Percentiles rank a stretch among this genome's conserved stretches.
These are phyloP conservation scores for Diaporthe ilicicola DNA, from an alignment of 2,329 filamentous ascomycete genomes.

Conservation along the genomic window DNA sequence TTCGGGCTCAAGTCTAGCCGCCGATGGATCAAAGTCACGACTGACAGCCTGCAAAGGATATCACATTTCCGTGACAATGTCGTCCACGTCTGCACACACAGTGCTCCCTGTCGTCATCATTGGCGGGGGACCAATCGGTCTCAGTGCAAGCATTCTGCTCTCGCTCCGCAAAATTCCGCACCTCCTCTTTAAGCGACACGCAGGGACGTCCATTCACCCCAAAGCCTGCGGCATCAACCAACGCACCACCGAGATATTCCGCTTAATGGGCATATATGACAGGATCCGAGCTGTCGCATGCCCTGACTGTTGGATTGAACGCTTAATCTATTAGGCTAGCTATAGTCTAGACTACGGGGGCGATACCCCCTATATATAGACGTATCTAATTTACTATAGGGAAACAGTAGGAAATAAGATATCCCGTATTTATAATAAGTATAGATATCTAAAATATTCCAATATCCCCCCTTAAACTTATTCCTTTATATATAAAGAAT, in stretches of 20 bases:
- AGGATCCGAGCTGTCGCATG: not conserved
- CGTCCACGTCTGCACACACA: not conserved
- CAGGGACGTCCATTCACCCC: slow-evolving; percentile 33
- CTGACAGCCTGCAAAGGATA: too few species aligned
- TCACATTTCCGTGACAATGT: not conserved
- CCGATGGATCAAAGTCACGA: not conserved
- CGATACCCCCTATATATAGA: too few species aligned
- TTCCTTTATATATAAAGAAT: too few species aligned
- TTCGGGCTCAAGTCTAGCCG: not conserved
- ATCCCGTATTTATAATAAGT: too few species aligned
- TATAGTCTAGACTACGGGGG: too few species aligned
- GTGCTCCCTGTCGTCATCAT: slow-evolving; percentile 24
- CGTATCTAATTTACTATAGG: too few species aligned
- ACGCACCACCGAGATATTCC: slow-evolving; percentile 25
- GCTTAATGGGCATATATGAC: slow-evolving; percentile 20
- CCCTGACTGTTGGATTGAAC: too few species aligned
- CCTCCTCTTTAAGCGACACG: slow-evolving; percentile 32
- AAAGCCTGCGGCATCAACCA: slow-evolving; percentile 31
- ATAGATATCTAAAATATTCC: too few species aligned
- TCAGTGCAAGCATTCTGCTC: slow-evolving; percentile 31
- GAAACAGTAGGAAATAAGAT: too few species aligned
- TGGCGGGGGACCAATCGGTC: slow-evolving; percentile 32
- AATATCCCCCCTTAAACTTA: too few species aligned
- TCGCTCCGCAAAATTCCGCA: slow-evolving; percentile 32
- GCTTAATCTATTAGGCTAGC: too few species aligned